Conservation (phyloP, 169 alveolate species). For the Plasmodium ovale region DNA sequence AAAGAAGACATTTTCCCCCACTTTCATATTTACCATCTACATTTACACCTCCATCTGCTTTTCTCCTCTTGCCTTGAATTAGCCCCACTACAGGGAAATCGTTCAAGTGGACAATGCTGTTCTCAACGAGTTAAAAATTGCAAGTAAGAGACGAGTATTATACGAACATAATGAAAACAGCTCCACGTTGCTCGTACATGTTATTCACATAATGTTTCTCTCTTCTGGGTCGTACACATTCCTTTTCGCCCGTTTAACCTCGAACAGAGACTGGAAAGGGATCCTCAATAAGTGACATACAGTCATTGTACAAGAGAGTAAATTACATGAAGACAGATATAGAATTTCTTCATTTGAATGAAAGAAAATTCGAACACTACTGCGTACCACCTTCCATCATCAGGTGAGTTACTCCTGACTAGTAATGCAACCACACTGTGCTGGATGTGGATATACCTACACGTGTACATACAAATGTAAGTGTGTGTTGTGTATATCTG, state of each 20-base stretch:
- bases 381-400: constrained; percentile 54
- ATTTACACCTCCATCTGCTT: neutral
- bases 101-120: constrained; percentile 42
- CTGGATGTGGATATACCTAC: neutral
- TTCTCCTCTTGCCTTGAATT: constrained; percentile 2
- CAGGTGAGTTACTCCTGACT: neutral
- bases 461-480: neutral
- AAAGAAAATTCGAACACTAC: constrained; percentile 33
- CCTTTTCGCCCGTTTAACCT: neutral
- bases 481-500: neutral
- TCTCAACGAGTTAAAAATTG: constrained; percentile 24
- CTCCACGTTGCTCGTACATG: too few species aligned
- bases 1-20: too few species aligned
- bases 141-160: constrained; percentile 20
- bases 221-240: neutral
- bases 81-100: constrained; percentile 11
- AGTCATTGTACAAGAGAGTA: constrained; percentile 19
- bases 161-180: neutral
- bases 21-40: too few species aligned
- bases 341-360: neutral
- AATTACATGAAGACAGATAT: neutral
- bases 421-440: neutral
- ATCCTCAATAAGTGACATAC: constrained; percentile 28
- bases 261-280: constrained; percentile 22
- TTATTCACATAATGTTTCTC: neutral